A percentile compares a stretch with the other conserved stretches of the same genome.
phyloP scores from a whole-genome alignment of 202 grass and related monocot genomes.

The Eragrostis tef region DNA sequence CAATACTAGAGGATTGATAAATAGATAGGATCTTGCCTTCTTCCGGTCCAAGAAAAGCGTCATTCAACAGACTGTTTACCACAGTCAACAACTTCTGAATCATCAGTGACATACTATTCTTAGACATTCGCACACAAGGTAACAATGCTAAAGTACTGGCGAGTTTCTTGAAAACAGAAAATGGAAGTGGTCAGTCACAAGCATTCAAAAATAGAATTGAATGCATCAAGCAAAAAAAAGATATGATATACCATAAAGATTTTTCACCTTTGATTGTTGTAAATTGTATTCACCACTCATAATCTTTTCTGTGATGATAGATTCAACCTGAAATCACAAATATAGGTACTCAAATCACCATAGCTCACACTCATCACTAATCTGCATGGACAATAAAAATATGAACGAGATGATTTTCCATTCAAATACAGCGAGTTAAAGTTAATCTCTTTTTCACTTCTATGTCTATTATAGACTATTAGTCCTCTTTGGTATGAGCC shows the following conservation, averaged over 20 bases:
- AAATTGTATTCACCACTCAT: conserved; percentile 47
- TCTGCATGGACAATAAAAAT: background rate
- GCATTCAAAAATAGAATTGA: background rate
- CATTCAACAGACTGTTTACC: conserved; percentile 59
- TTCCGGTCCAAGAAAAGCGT: conserved; percentile 54
- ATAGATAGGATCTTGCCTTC: conserved; percentile 39
- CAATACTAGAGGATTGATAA: conserved; percentile 5
- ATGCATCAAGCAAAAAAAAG: background rate
- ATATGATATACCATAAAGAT: background rate
- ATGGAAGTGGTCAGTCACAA: conserved; percentile 10
- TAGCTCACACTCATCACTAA: background rate
- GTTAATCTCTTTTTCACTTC: no score
- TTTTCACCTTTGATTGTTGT: conserved; percentile 55
- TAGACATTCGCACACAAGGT: conserved; percentile 51
- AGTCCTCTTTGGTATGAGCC: no score
- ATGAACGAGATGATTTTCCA: no score
- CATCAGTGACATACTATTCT: conserved; percentile 52
- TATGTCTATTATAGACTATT: no score
- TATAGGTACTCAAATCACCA: background rate
- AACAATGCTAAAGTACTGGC: conserved; percentile 61
- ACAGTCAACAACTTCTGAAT: conserved; percentile 62
- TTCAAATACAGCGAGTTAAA: no score
- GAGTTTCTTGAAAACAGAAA: conserved; percentile 53
- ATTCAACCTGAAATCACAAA: conserved; percentile 53
- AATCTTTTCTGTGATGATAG: conserved; percentile 54